A percentile compares a stretch with the other conserved stretches of the same genome.
Conservation (phyloP, 148 eudicot species). For the Gaultheria prostrata region DNA sequence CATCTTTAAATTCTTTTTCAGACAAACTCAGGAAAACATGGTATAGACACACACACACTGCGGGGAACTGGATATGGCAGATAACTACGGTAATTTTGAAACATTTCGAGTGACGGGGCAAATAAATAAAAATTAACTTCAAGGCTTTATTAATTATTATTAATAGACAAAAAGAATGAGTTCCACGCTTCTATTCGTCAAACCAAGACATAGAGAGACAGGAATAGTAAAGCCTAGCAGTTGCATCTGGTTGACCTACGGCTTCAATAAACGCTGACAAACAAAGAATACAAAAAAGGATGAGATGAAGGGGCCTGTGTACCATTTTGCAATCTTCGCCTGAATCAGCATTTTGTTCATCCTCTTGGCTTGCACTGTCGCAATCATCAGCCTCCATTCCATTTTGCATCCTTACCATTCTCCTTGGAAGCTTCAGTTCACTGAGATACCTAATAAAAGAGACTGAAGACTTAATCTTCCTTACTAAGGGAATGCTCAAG, state of each 20-base stretch:
- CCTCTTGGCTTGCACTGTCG: slow-evolving; percentile 35
- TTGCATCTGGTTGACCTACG: not conserved
- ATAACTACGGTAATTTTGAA: not conserved
- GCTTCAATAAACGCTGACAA: not conserved
- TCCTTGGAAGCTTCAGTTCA: slow-evolving; percentile 76
- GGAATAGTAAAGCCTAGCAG: not conserved
- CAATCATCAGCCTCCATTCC: slow-evolving; percentile 31
- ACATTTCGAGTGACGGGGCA: not conserved
- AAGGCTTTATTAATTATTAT: not conserved
- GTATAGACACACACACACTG: not conserved
- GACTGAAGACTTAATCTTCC: slow-evolving; percentile 1
- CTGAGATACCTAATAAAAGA: slow-evolving; percentile 67
- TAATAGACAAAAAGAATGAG: not conserved
- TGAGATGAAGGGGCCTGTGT: not conserved
- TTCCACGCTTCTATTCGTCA: not conserved
- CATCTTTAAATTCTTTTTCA: not conserved
- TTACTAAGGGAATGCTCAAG: not conserved
- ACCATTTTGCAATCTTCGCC: slow-evolving; percentile 35
- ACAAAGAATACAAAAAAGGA: not conserved
- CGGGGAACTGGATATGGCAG: not conserved
- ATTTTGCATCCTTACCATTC: slow-evolving; percentile 67
- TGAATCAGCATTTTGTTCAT: slow-evolving; percentile 36
- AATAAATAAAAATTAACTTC: not conserved
- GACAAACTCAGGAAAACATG: not conserved
- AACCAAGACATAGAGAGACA: not conserved